Base-by-base conservation (phyloP, 306 rosid genomes). In the Fagus sylvatica region DNA sequence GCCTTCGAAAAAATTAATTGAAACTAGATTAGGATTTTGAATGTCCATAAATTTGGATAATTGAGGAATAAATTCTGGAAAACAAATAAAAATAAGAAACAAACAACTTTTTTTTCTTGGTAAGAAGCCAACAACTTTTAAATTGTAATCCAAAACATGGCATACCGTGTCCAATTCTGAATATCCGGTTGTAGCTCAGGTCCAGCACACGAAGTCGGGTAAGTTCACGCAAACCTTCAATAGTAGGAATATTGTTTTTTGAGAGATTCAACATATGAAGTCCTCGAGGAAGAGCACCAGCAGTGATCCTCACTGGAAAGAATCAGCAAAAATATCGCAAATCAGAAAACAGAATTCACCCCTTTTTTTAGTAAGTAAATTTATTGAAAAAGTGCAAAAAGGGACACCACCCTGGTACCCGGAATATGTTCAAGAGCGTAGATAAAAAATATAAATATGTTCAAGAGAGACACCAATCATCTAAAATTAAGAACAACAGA, bases 191-290 rank as follows among this genome's bases (percentile, higher is more conserved):
- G 89, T 89, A 91, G 85, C 98, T 91, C 81, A 95, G 89, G 87
- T 95, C 94, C 72, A 95, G 80, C 34, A 90, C 84, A 22, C 99
- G 97, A 55, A 95, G 99, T 41, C 99, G 85, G 1, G 96, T 90
- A 80, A 93, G 97, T 81, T 95, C 99, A 4, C 99, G 98, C 30
- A 95, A 71, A 33, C 99, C 99, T 84, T 95, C 98, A 22, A 95
- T 91, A 1, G 75, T 77, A 15, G 98, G 76, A 39, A 95, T 88
- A 67, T 81, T 87, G 84, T 95, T 95, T 78, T 87, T 95, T 0
- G 99, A 95, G 79, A 95, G 88, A 85, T 95, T 95, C 88, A 95
- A 74, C 36, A 80, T 71, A 70, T 95, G 99, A 41, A 95, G 95
- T 73, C 99, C 97, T 32, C 98, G 91, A 60, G 99, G 99, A 87